These are phyloP conservation scores for Dactylellina cionopaga DNA, from an alignment of 2,329 filamentous ascomycete genomes.

Conservation along the genomic window DNA sequence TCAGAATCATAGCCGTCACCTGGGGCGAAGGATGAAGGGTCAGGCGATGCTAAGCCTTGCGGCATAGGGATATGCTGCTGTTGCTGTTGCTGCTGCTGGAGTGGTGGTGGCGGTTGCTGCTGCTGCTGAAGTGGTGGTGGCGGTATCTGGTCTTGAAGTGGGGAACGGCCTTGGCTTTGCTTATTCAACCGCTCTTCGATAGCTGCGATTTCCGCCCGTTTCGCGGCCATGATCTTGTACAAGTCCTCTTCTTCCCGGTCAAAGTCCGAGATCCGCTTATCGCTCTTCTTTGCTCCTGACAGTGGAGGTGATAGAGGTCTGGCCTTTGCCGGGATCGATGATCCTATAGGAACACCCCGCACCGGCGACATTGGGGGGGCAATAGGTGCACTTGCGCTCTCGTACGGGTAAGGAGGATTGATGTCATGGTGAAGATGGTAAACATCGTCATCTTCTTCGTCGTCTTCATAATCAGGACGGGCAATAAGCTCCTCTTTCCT, in stretches of 20 bases:
- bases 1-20: conserved; percentile 34
- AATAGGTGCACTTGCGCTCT: conserved; percentile 9
- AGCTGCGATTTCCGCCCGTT: conserved; percentile 43
- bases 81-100: neutral
- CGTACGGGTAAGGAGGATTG: conserved; percentile 13
- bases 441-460: conserved; percentile 36
- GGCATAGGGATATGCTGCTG: conserved; percentile 21
- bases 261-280: conserved; percentile 47
- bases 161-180: conserved; percentile 12
- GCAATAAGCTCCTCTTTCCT: conserved; percentile 23
- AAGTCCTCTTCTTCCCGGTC: conserved; percentile 50
- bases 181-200: conserved; percentile 45
- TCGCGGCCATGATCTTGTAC: conserved; percentile 49
- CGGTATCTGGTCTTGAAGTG: conserved; percentile 1
- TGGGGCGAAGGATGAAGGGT: conserved; percentile 1
- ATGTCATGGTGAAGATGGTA: conserved; percentile 12
- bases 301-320: conserved; percentile 36
- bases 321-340: conserved; percentile 37
- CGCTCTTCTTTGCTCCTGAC: conserved; percentile 17
- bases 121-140: too few relatives aligned
- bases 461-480: too few relatives aligned
- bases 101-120: too few relatives aligned
- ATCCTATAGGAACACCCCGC: neutral
- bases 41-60: conserved; percentile 19
- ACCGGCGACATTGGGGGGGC: neutral